These are phyloP conservation scores for Pseudogymnoascus sp. DNA, from an alignment of 2,329 filamentous ascomycete species.

Conservation along the genomic window DNA sequence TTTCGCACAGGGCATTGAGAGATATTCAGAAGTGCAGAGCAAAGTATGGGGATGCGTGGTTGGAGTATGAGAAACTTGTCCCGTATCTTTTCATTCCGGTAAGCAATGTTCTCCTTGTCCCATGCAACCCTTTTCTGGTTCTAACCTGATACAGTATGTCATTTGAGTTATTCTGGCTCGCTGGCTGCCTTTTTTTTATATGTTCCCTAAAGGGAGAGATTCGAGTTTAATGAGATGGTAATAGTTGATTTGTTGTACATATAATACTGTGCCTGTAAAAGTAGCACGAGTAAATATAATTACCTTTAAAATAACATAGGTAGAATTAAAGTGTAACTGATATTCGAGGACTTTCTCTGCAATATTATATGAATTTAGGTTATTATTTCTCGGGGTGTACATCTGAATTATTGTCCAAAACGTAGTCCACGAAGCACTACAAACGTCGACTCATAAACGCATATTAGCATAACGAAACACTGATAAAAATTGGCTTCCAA, in stretches of 20 bases:
- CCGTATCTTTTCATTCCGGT: conserved; percentile 78
- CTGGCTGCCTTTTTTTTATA: background rate
- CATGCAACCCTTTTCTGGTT: background rate
- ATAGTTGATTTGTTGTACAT: conserved; percentile 1
- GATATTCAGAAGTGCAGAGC: conserved; percentile 67
- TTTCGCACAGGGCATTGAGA: conserved; percentile 64
- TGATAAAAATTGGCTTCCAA: background rate
- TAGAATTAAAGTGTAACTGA: background rate
- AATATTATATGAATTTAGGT: background rate
- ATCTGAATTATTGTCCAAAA: too few relatives aligned
- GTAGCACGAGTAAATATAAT: conserved; percentile 5
- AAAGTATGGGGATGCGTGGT: conserved; percentile 78
- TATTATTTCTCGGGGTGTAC: too few relatives aligned
- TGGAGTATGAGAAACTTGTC: conserved; percentile 68
- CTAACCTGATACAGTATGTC: conserved; percentile 14
- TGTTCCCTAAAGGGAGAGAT: background rate
- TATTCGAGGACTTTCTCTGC: background rate
- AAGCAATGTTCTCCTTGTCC: conserved; percentile 23
- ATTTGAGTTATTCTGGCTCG: background rate
- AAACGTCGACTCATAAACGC: background rate
- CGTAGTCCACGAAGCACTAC: too few relatives aligned
- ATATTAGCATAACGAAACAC: background rate
- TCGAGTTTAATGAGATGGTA: background rate
- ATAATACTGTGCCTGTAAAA: background rate
- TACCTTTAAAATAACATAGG: background rate